Evolutionary conservation across 495 filamentous ascomycete genomes (phyloP).

Genomic region (Aspergillus funiculosus): DNA sequence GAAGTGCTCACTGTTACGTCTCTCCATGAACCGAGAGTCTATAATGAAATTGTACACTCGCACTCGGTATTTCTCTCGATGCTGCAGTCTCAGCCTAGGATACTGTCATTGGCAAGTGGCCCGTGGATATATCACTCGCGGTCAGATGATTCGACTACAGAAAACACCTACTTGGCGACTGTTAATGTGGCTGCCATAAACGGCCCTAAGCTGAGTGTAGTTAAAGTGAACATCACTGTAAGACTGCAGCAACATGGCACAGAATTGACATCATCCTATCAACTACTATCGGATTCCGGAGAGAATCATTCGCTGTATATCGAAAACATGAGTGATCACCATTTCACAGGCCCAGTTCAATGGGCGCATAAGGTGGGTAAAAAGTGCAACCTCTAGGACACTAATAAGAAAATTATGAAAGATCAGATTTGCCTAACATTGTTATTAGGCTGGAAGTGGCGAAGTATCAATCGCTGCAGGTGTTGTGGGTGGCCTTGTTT

Average conservation of each 20-base stretch:
- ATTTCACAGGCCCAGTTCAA: conserved; percentile 32
- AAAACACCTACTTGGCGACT: conserved; percentile 12
- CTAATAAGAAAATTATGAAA: not conserved
- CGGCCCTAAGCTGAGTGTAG: conserved; percentile 26
- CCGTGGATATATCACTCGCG: conserved; percentile 29
- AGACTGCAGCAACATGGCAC: conserved; percentile 4
- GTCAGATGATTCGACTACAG: not conserved
- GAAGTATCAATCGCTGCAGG: conserved; percentile 22
- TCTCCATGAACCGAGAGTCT: conserved; percentile 10
- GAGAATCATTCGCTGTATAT: conserved; percentile 16
- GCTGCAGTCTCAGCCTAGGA: conserved; percentile 20
- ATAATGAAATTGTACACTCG: conserved; percentile 15
- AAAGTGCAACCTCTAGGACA: not conserved
- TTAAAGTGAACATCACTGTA: conserved; percentile 25
- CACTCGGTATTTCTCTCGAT: conserved; percentile 29
- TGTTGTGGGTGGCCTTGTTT: conserved; percentile 20
- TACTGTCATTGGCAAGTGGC: conserved; percentile 29
- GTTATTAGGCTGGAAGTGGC: conserved; percentile 16
- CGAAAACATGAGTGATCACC: conserved; percentile 8
- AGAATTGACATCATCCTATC: not conserved
- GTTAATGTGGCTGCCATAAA: conserved; percentile 28
- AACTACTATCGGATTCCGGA: conserved; percentile 2
- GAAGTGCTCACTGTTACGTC: conserved; percentile 25
- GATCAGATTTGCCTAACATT: conserved; percentile 8
- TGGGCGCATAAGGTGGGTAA: conserved; percentile 34